Evolutionary conservation across 306 rosid genomes (phyloP), one percentile per base, ranked within the genome.

Genomic region (Corylus heterophylla): DNA sequence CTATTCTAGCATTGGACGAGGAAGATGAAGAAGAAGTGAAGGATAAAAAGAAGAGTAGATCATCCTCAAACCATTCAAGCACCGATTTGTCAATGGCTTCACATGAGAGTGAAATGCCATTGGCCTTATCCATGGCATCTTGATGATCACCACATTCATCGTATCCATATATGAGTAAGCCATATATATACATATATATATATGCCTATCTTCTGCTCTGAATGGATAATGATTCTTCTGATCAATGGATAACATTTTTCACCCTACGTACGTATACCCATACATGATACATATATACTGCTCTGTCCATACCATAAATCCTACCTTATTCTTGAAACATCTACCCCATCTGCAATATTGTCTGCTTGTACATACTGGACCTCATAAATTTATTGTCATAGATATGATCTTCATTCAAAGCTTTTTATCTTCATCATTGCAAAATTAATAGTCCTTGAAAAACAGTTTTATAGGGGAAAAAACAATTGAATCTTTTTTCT

Each of bases 71-170:
- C 42, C 22, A 29, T 72, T 85, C 81, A 22, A 85, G 91, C n/a
- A 27, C 50, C 9, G 67, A 16, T 47, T 89, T 92, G 27, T 68
- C 72, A 10, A 14, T 18, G 52, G 52, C 12, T 68, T 68, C 72
- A 68, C 84, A 84, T 71, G 96, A 93, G 80, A 93, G 97, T 77
- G 94, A 93, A 90, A 71, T 76, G 82, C 87, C 97, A 11, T 47
- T 93, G 25, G 82, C 93, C 73, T 81, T 76, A 20, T 76, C 96
- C 29, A 87, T 83, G 90, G 86, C 72, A 13, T 59, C 66, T 22
- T 59, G 66, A 58, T 58, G 2, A 31, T 31, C 35, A 31, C 2
- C 35, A 31, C 35, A 31, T 31, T 31, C 35, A 31, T 31, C 35
- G 0, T 31, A 31, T 31, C 35, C 63, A 56, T 4, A 58, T 58